A percentile compares a stretch with the other conserved stretches of the same genome.
phyloP scores from a whole-genome alignment of 176 grass and related monocot genomes.

The Stipa capillata region DNA sequence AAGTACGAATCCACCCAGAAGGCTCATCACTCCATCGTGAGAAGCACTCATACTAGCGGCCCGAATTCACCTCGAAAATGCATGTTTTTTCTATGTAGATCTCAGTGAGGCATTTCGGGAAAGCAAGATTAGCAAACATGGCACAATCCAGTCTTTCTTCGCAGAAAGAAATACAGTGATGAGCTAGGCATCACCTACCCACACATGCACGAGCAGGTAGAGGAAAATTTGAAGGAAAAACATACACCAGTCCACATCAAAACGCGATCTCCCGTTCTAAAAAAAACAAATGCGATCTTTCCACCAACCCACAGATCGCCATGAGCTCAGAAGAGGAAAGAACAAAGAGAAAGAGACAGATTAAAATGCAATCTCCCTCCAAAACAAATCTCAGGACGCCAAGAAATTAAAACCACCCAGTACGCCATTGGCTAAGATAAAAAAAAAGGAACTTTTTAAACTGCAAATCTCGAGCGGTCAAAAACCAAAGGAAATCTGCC shows the following conservation, averaged over 20 bases:
- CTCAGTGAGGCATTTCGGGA: not conserved
- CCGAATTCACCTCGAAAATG: not conserved
- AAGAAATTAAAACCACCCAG: not conserved
- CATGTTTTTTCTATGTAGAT: not conserved
- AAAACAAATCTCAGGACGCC: not conserved
- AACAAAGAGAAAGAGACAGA: not conserved
- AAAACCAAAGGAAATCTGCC: slow-evolving; percentile 7
- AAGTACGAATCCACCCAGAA: slow-evolving; percentile 2
- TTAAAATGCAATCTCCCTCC: not conserved
- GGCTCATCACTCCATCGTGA: not conserved
- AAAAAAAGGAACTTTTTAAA: not conserved
- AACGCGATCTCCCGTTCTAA: slow-evolving; percentile 15
- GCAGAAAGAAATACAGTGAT: not conserved
- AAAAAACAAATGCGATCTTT: slow-evolving; percentile 10
- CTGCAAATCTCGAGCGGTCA: slow-evolving; percentile 9
- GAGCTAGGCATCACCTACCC: slow-evolving; percentile 7
- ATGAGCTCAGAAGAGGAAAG: slow-evolving; percentile 1
- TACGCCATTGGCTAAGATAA: not conserved
- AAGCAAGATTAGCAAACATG: not conserved
- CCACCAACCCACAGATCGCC: slow-evolving; percentile 37
- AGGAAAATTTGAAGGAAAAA: not conserved
- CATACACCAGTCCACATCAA: not conserved
- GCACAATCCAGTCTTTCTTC: not conserved
- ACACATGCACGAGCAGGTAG: not conserved
- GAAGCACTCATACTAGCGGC: not conserved